Conservation (phyloP, 306 rosid genomes). For the Sphenostylis stenocarpa region DNA sequence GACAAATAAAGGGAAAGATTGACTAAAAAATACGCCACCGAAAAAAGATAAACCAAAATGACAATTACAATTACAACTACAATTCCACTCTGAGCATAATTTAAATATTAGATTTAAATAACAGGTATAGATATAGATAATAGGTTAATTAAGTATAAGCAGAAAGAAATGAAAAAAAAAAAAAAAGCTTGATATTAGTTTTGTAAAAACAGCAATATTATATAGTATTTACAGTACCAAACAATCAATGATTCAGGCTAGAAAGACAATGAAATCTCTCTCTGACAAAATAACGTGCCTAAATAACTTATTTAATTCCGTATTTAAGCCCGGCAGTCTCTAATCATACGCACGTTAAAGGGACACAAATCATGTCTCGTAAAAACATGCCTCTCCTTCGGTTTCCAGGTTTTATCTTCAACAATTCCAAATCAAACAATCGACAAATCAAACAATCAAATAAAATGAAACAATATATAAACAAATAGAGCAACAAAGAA, state of each 20-base stretch:
- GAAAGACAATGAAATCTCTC: background rate
- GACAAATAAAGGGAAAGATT: background rate
- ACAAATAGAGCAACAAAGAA: background rate
- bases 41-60: background rate
- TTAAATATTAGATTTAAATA: too few species aligned
- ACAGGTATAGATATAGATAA: too few species aligned
- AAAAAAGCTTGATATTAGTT: background rate
- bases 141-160: background rate
- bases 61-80: background rate
- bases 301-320: background rate
- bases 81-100: background rate
- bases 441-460: background rate
- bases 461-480: too few species aligned
- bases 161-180: background rate
- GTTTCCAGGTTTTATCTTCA: background rate
- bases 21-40: background rate
- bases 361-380: background rate
- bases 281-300: background rate
- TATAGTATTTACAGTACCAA: background rate
- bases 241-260: background rate
- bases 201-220: constrained; percentile 22
- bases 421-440: background rate
- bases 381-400: background rate
- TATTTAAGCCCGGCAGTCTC: background rate
- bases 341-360: background rate